A percentile compares a stretch with the other conserved stretches of the same genome.
phyloP scores from a whole-genome alignment of 2,329 filamentous ascomycete species.

The Fusarium sp. region DNA sequence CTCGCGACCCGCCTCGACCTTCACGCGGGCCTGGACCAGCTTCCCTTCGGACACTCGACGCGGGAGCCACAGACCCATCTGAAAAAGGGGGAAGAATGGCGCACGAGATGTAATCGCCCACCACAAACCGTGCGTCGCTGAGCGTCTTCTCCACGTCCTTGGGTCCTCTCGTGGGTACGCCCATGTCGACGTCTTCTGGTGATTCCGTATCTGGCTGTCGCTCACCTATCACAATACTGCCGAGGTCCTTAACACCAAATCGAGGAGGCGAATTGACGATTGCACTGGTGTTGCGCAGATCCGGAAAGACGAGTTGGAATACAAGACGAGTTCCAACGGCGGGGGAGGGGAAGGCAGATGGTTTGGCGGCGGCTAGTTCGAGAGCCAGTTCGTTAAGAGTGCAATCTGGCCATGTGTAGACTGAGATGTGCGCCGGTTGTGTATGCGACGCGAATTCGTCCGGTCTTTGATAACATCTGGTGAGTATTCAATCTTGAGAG shows the following conservation, averaged over 20 bases:
- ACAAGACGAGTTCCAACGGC: slow-evolving; percentile 85
- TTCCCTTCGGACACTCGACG: slow-evolving; percentile 54
- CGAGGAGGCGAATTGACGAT: slow-evolving; percentile 56
- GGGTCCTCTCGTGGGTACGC: slow-evolving; percentile 52
- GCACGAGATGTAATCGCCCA: slow-evolving; percentile 89
- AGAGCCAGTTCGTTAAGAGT: slow-evolving; percentile 84
- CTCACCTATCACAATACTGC: slow-evolving; percentile 81
- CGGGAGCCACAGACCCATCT: slow-evolving; percentile 79
- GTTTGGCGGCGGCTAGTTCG: slow-evolving; percentile 75
- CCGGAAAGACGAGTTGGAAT: slow-evolving; percentile 88
- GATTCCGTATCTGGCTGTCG: slow-evolving; percentile 61
- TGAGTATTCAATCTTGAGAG: not conserved
- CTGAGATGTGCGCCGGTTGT: slow-evolving; percentile 76
- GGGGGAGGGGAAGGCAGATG: slow-evolving; percentile 77
- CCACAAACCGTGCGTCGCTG: slow-evolving; percentile 81
- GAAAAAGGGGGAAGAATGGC: slow-evolving; percentile 81
- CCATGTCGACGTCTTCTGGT: slow-evolving; percentile 53
- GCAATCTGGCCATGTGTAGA: slow-evolving; percentile 89
- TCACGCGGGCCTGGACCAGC: slow-evolving; percentile 35
- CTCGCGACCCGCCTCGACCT: slow-evolving; percentile 41
- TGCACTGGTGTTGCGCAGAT: slow-evolving; percentile 62
- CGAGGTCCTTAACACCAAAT: slow-evolving; percentile 84
- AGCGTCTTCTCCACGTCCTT: slow-evolving; percentile 80
- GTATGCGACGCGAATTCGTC: slow-evolving; percentile 74
- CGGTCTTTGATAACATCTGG: slow-evolving; percentile 61